Percentiles rank a stretch among this genome's conserved stretches.
Conservation (phyloP, 371 early-diverging fungal genomes). For the Mucor irregularis region DNA sequence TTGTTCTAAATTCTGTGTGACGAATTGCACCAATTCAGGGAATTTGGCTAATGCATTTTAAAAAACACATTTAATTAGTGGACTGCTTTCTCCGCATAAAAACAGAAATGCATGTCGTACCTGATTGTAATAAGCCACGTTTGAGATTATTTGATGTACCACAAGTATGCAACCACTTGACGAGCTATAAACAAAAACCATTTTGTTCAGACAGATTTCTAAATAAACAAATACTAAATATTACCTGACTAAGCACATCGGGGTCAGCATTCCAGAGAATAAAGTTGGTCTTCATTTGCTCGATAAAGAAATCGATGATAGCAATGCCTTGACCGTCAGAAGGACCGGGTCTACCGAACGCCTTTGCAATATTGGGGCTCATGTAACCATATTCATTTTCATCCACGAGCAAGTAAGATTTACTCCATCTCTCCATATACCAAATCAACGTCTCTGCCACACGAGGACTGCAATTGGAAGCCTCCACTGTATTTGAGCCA, state of each 20-base stretch:
- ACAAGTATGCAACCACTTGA: slow-evolving; percentile 59
- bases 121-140: slow-evolving; percentile 59
- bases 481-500: slow-evolving; percentile 45
- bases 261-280: slow-evolving; percentile 73
- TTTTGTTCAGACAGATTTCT: no score
- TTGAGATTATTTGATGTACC: slow-evolving; percentile 52
- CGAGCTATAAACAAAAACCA: no score
- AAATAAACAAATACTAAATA: no score
- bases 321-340: slow-evolving; percentile 62
- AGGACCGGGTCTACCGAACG: slow-evolving; percentile 59
- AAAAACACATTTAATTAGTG: not conserved
- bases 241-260: slow-evolving; percentile 68
- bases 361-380: slow-evolving; percentile 55
- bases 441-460: slow-evolving; percentile 73
- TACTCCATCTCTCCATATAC: slow-evolving; percentile 78
- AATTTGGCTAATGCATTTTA: slow-evolving; percentile 52
- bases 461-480: slow-evolving; percentile 71
- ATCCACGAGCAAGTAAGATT: slow-evolving; percentile 68
- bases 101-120: no score
- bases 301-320: slow-evolving; percentile 63
- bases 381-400: slow-evolving; percentile 61
- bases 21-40: slow-evolving; percentile 58
- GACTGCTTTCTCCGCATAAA: no score
- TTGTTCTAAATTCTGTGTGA: slow-evolving; percentile 60
- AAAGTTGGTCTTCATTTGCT: slow-evolving; percentile 63